Conservation (phyloP, 139 green algal genomes). For the Limnomonas spitsbergensis region DNA sequence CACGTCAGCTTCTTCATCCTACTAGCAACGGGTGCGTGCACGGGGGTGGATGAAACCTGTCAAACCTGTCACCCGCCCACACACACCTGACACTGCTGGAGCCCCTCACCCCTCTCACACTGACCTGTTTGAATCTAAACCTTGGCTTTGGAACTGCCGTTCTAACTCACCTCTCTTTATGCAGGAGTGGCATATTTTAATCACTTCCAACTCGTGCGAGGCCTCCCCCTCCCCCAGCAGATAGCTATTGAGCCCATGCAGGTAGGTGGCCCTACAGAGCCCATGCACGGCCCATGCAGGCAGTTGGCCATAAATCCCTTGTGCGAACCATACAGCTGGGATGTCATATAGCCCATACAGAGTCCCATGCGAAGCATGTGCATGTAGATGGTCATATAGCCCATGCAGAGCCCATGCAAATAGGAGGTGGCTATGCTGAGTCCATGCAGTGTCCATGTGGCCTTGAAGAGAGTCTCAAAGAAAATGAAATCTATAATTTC, state of each 20-base stretch:
- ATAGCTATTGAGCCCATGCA: constrained; percentile 3
- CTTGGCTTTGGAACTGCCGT: not conserved
- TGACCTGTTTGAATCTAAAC: not conserved
- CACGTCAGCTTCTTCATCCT: not conserved
- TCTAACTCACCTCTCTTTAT: not conserved
- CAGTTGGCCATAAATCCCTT: not conserved
- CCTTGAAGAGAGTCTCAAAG: too few relatives aligned
- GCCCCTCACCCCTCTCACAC: not conserved
- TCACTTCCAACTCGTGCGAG: not conserved
- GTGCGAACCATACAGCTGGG: too few relatives aligned
- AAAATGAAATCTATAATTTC: too few relatives aligned
- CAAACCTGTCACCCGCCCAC: not conserved
- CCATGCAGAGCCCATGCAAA: too few relatives aligned
- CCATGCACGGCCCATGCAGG: not conserved
- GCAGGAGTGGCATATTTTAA: not conserved
- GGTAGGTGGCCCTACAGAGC: not conserved
- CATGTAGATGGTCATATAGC: too few relatives aligned
- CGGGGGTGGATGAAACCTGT: too few relatives aligned
- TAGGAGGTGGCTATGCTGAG: too few relatives aligned
- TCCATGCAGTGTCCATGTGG: too few relatives aligned
- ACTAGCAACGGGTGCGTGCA: not conserved
- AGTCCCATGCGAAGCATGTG: too few relatives aligned
- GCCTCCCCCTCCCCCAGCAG: not conserved
- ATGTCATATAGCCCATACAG: not conserved
- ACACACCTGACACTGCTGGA: not conserved